A percentile compares a stretch with the other conserved stretches of the same genome.
phyloP scores from a whole-genome alignment of 2,329 filamentous ascomycete species.

The Pseudogymnoascus sp. region DNA sequence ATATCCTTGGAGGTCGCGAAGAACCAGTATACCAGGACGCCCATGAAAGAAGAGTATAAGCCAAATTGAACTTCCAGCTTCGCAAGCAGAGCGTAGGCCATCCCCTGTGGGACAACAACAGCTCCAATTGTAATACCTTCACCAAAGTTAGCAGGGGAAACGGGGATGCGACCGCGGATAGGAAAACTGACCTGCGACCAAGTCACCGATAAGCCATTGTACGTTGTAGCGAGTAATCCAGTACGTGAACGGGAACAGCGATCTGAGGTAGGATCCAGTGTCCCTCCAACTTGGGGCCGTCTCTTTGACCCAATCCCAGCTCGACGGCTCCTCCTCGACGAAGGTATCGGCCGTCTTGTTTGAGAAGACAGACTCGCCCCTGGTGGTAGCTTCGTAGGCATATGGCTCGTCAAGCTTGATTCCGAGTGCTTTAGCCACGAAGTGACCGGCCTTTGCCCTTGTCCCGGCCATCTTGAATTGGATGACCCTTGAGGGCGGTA shows the following conservation, averaged over 20 bases:
- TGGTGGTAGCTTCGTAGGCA: slow-evolving; percentile 49
- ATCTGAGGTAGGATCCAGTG: slow-evolving; percentile 52
- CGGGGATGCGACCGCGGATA: background rate
- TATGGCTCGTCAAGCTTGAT: slow-evolving; percentile 68
- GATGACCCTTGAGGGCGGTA: background rate
- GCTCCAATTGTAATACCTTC: slow-evolving; percentile 60
- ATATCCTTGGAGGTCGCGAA: slow-evolving; percentile 98
- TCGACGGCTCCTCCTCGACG: slow-evolving; percentile 72
- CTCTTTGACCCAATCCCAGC: slow-evolving; percentile 60
- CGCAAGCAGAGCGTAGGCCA: slow-evolving; percentile 87
- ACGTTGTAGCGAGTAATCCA: slow-evolving; percentile 88
- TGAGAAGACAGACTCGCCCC: slow-evolving; percentile 74
- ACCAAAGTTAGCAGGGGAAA: background rate
- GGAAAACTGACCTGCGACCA: slow-evolving; percentile 66
- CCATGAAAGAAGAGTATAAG: slow-evolving; percentile 93
- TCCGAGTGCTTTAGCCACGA: slow-evolving; percentile 68
- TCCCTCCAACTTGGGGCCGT: slow-evolving; percentile 51
- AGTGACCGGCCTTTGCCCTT: slow-evolving; percentile 54
- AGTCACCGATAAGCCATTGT: slow-evolving; percentile 80
- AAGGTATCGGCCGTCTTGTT: slow-evolving; percentile 66
- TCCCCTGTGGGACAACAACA: slow-evolving; percentile 87
- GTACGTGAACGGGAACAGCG: slow-evolving; percentile 77
- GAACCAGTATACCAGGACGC: slow-evolving; percentile 91
- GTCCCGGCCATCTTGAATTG: slow-evolving; percentile 17
- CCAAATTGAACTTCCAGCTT: slow-evolving; percentile 74